Evolutionary conservation across 192 early-diverging fungal species (phyloP), one percentile per base, ranked within the genome.

Genomic region (Backusella psychrophila): DNA sequence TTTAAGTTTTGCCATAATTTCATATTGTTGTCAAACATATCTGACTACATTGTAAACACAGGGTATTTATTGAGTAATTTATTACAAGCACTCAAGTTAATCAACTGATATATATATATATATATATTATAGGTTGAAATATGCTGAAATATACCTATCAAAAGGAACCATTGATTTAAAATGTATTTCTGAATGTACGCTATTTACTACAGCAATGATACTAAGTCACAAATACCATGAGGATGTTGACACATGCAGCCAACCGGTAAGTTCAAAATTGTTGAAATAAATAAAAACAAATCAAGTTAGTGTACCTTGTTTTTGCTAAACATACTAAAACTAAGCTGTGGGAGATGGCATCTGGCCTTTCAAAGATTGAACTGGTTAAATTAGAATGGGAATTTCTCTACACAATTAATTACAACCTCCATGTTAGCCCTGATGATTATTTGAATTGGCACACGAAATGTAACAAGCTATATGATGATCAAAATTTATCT

Each of bases 381-480:
- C 56, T 63, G 9, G 56, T 63, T 63, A 63, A 29, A 29, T 63
- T 63, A 63, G 56, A 63, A 63, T 63, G 56, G 56, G 56, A 63
- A 29, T 63, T 26, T 63, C 56, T 63, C 56, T 7, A 3, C 23
- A 63, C 26, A 14, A 29, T 63, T 29, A n/a, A 63, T 29, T 63
- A 63, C 3, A 23, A 63, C 8, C 56, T 63, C 3, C 26, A 26
- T 29, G 2, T 63, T 14, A 63, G 12, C 1, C 4, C 26, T 12
- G 56, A 63, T 14, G 56, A 63, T 9, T 63, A 63, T 63, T 29
- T 26, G 19, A 29, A 63, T 26, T 49, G 46, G 46, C 19, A n/a
- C 46, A n/a, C 6, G 6, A 49, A 49, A n/a, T 49, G 46, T 49
- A 49, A n/a, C 46, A 63, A 26, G 23, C 21, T 26, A 26, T 63